Evolutionary conservation across 2,329 filamentous ascomycete species (phyloP).

Genomic region (Aureobasidium sp.): DNA sequence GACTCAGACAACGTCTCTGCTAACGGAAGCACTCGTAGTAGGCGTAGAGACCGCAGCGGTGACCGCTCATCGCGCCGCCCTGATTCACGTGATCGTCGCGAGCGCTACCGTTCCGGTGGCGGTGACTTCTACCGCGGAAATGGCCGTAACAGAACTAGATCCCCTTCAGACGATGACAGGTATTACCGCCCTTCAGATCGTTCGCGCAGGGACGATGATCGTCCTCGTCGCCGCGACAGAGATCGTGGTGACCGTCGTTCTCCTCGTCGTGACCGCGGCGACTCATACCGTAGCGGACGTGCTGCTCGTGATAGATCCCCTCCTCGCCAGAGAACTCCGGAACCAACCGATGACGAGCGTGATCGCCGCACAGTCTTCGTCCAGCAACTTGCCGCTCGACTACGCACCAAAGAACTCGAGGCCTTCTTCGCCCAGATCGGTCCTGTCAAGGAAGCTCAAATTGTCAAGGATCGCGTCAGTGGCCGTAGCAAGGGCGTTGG

Average conservation of each 20-base stretch:
- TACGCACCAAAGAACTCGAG: conserved; percentile 87
- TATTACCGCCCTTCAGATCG: conserved; percentile 34
- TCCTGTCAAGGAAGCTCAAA: conserved; percentile 92
- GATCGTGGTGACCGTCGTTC: conserved; percentile 38
- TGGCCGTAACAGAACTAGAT: conserved; percentile 26
- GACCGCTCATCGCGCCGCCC: conserved; percentile 18
- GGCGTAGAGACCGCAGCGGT: conserved; percentile 22
- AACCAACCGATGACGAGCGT: conserved; percentile 88
- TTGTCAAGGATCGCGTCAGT: conserved; percentile 95
- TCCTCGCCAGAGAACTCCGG: conserved; percentile 53
- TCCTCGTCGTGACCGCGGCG: conserved; percentile 48
- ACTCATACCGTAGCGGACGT: conserved; percentile 63
- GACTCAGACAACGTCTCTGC: conserved; percentile 30
- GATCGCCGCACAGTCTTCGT: conserved; percentile 97
- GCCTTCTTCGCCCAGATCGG: conserved; percentile 94
- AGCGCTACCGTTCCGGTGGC: conserved; percentile 18
- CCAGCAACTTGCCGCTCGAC: conserved; percentile 89
- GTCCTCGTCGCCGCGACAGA: conserved; percentile 47
- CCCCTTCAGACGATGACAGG: conserved; percentile 33
- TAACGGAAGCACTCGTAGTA: conserved; percentile 31
- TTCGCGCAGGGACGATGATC: conserved; percentile 47
- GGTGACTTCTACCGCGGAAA: conserved; percentile 36
- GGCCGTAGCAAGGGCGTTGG: conserved; percentile 97
- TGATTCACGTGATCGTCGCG: conserved; percentile 18
- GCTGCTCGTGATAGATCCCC: conserved; percentile 44